Percentiles rank a stretch among this genome's conserved stretches.
These are phyloP conservation scores for Eleusine coracana DNA, from an alignment of 176 grass and related monocot genomes.

Conservation along the genomic window DNA sequence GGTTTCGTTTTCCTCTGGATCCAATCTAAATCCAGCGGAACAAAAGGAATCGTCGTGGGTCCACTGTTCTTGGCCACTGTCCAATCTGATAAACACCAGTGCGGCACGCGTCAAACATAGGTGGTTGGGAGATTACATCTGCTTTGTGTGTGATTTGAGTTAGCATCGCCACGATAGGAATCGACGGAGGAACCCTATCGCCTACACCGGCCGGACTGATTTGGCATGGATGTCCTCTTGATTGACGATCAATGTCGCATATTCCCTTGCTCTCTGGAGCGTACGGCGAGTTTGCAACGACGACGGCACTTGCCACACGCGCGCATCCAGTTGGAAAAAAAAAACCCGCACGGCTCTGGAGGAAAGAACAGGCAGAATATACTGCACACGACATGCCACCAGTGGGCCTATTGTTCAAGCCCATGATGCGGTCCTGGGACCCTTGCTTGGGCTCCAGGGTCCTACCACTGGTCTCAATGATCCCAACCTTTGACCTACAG, in stretches of 20 bases:
- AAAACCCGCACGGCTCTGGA: no score
- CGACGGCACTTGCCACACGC: no score
- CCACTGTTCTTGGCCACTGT: not conserved
- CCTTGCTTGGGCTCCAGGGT: not conserved
- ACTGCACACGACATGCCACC: no score
- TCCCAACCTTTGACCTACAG: constrained; percentile 28
- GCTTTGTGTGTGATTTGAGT: not conserved
- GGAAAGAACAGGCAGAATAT: no score
- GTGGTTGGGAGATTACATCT: not conserved
- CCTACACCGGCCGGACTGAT: no score
- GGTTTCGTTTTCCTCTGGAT: not conserved
- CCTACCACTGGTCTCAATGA: constrained; percentile 37
- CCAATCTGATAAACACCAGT: not conserved
- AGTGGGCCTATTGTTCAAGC: constrained; percentile 12
- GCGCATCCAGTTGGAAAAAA: no score
- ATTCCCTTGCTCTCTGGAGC: not conserved
- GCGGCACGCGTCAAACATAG: not conserved
- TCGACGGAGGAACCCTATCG: no score
- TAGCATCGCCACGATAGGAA: not conserved
- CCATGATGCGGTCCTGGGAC: constrained; percentile 27
- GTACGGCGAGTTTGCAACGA: no score
- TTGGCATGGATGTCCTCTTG: no score
- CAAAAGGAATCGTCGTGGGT: not conserved
- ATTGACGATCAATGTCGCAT: no score
- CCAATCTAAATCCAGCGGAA: not conserved